phyloP scores from a whole-genome alignment of 345 rosid species.

The Pistacia atlantica region DNA sequence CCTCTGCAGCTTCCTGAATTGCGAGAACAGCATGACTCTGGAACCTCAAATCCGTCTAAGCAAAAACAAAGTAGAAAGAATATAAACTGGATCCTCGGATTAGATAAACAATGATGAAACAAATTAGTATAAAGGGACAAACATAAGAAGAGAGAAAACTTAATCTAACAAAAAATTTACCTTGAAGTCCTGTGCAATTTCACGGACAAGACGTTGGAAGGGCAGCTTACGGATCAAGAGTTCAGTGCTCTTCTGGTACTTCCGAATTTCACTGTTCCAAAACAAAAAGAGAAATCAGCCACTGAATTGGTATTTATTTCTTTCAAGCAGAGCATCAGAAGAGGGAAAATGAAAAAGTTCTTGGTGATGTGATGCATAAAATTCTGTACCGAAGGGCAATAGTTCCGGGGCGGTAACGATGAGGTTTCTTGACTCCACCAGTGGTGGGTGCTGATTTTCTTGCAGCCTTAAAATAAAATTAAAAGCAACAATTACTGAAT shows the following conservation, averaged over 20 bases:
- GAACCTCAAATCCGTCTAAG: conserved; percentile 47
- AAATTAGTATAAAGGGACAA: not conserved
- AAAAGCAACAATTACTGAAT: too few relatives aligned
- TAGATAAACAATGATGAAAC: conserved; percentile 16
- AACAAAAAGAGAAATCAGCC: too few relatives aligned
- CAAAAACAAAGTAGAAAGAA: conserved; percentile 2
- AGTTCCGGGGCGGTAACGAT: too few relatives aligned
- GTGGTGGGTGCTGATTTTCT: too few relatives aligned
- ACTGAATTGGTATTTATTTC: too few relatives aligned
- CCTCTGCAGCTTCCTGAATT: conserved; percentile 52
- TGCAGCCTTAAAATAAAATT: too few relatives aligned
- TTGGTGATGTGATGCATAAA: too few relatives aligned
- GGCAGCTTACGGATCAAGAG: conserved; percentile 55
- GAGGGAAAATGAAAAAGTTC: too few relatives aligned
- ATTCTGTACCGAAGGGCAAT: too few relatives aligned
- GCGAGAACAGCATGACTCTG: conserved; percentile 50
- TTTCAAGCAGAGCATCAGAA: too few relatives aligned
- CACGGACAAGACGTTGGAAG: conserved; percentile 65
- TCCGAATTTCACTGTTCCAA: conserved; percentile 42
- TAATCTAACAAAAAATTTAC: conserved; percentile 16
- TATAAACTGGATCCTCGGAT: not conserved
- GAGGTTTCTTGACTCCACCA: too few relatives aligned
- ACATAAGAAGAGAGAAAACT: not conserved
- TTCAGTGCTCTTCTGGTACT: conserved; percentile 56
- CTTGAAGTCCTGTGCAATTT: conserved; percentile 65